Base-by-base conservation (phyloP, 495 filamentous ascomycete genomes). In the Delitschia confertaspora region DNA sequence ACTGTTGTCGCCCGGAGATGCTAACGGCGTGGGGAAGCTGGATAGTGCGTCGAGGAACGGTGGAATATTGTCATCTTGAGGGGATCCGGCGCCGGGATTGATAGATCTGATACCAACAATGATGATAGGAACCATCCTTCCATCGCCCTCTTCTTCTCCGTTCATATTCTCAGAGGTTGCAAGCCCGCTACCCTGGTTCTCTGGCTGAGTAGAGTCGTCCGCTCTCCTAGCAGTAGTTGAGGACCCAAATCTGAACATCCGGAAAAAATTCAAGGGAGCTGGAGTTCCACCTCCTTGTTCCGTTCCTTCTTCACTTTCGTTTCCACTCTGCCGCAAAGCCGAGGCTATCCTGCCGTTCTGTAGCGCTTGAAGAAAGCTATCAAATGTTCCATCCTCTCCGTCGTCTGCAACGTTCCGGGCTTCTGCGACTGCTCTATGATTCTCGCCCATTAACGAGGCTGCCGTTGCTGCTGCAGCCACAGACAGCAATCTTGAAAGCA, bases 51-150 rank as follows among this genome's bases (percentile, higher is more conserved):
- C 72, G 29, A 81, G 63, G 57, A 83, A 77, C 13, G 82, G 79
- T 40, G 73, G 61, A n/a, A 65, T 56, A 50, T 65, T 49, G 58
- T 74, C 56, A 62, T 73, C 75, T 33, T 59, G 58, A 19, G 61
- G 58, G 10, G 64, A 50, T 30, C 64, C 66, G 39, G 64, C 71
- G 29, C 70, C 65, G 11, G 78, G 69, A 13, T 73, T 73, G 26
- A 84, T 79, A 8, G 79, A 82, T 22, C 80, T 69, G 29, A 86
- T 82, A 7, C 82, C 82, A 32, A 86, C 81, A 29, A 85, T 74
- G 22, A 83, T 79, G 38, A 83, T 67, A 6, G 79, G 79, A 11
- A 83, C 75, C 47, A 75, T 78, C 11, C 79, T 69, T 9, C 72
- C 78, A 42, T 81, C 78, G 16, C 49, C 38, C n/a, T 61, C 67